phyloP scores from a whole-genome alignment of 2,329 filamentous ascomycete species.

The Metarhizium guizhouense region DNA sequence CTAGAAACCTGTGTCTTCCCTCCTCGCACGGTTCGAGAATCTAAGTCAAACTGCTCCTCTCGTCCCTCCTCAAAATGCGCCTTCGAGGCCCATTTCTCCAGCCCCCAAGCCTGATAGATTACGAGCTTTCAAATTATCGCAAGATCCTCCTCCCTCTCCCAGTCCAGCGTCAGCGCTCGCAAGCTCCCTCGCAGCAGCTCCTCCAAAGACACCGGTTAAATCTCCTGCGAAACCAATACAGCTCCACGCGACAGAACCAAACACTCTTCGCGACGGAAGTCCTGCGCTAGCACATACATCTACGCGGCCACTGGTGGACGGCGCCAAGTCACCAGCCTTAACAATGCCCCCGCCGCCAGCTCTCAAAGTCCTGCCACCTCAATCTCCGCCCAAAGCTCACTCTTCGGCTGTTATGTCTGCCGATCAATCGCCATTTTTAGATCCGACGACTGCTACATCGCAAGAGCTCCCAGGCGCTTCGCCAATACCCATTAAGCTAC shows the following conservation, averaged over 20 bases:
- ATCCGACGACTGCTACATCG: constrained; percentile 34
- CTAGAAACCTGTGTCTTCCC: constrained; percentile 73
- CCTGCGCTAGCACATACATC: constrained; percentile 15
- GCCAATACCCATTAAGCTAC: constrained; percentile 40
- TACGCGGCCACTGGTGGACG: constrained; percentile 13
- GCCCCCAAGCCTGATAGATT: constrained; percentile 34
- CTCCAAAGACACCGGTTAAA: constrained; percentile 7
- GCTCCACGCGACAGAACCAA: constrained; percentile 9
- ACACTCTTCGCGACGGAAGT: constrained; percentile 13
- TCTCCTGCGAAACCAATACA: constrained; percentile 19
- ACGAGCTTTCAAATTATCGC: constrained; percentile 29
- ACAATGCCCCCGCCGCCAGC: constrained; percentile 50
- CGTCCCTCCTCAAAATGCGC: constrained; percentile 13
- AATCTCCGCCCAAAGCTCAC: constrained; percentile 52
- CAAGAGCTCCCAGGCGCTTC: constrained; percentile 31
- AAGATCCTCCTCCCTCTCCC: constrained; percentile 18
- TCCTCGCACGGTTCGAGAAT: constrained; percentile 75
- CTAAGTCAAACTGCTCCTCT: constrained; percentile 31
- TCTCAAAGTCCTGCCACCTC: constrained; percentile 60
- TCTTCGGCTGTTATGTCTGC: constrained; percentile 22
- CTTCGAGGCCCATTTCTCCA: constrained; percentile 27
- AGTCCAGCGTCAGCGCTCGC: not conserved
- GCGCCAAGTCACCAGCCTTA: constrained; percentile 14
- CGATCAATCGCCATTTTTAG: constrained; percentile 37
- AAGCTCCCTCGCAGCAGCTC: not conserved